phyloP scores from a whole-genome alignment of 306 rosid genomes.

The Chamaecrista fasciculata region DNA sequence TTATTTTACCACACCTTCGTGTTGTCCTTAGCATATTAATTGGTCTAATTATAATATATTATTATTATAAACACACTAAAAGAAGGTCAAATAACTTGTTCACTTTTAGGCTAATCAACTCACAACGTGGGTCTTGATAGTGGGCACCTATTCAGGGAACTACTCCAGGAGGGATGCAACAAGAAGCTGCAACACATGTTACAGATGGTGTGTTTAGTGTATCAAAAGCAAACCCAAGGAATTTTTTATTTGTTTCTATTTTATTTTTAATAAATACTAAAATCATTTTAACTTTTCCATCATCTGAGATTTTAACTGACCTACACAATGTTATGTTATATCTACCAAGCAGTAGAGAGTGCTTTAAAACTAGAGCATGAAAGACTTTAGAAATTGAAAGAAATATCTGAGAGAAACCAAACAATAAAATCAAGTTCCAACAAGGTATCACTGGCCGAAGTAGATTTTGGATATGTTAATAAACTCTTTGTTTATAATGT shows the following conservation, averaged over 20 bases:
- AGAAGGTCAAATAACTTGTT: too few species aligned
- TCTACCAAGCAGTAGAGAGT: conserved; percentile 54
- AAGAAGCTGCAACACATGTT: conserved; percentile 26
- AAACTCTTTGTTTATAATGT: conserved; percentile 7
- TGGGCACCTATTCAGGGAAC: too few species aligned
- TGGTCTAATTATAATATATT: too few species aligned
- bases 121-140: too few species aligned
- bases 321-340: conserved; percentile 46
- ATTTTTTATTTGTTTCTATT: conserved; percentile 36
- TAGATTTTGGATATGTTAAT: conserved; percentile 13
- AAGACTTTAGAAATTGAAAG: conserved; percentile 67
- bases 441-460: conserved; percentile 49
- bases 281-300: conserved; percentile 8
- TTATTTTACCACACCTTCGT: too few species aligned
- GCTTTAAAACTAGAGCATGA: conserved; percentile 67
- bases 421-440: conserved; percentile 48
- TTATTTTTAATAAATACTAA: conserved; percentile 7
- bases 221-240: conserved; percentile 37
- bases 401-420: conserved; percentile 51
- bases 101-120: too few species aligned
- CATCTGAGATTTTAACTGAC: conserved; percentile 25
- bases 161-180: conserved; percentile 38
- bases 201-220: conserved; percentile 31
- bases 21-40: too few species aligned
- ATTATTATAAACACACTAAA: too few species aligned